A percentile compares a stretch with the other conserved stretches of the same genome.
Evolutionary conservation across 306 rosid genomes (phyloP).

Genomic region (Vachellia collinsii): DNA sequence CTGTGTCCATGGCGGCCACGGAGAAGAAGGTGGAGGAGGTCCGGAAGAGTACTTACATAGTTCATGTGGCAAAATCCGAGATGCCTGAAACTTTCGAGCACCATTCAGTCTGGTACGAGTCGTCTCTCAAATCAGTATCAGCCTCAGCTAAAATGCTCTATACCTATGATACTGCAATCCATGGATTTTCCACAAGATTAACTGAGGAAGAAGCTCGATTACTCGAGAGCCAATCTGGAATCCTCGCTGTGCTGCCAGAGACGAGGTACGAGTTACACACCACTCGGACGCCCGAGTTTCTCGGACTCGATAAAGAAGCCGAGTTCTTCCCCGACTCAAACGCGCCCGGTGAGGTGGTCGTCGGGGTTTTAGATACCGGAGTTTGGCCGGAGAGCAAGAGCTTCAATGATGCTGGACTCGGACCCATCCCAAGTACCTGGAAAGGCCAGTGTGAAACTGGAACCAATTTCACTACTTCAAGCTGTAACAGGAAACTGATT

Average conservation of each 20-base stretch:
- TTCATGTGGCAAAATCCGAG: slow-evolving; percentile 68
- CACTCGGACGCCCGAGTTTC: slow-evolving; percentile 84
- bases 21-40: slow-evolving; percentile 5
- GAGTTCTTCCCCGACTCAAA: slow-evolving; percentile 51
- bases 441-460: slow-evolving; percentile 79
- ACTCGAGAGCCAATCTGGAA: slow-evolving; percentile 58
- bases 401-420: slow-evolving; percentile 74
- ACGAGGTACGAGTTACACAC: slow-evolving; percentile 82
- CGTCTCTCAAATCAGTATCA: slow-evolving; percentile 68
- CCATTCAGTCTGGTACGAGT: slow-evolving; percentile 77
- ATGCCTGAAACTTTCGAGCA: slow-evolving; percentile 80
- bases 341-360: slow-evolving; percentile 55
- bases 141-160: slow-evolving; percentile 77
- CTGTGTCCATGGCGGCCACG: slow-evolving; percentile 28
- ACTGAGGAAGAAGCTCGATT: slow-evolving; percentile 62
- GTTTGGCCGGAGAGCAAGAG: slow-evolving; percentile 95
- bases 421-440: slow-evolving; percentile 75
- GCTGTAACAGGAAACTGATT: slow-evolving; percentile 70
- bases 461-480: slow-evolving; percentile 58
- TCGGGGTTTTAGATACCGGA: slow-evolving; percentile 82
- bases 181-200: slow-evolving; percentile 76
- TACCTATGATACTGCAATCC: slow-evolving; percentile 73
- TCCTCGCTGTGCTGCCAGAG: slow-evolving; percentile 75
- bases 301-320: slow-evolving; percentile 64
- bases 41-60: slow-evolving; percentile 66